Percentiles rank a stretch among this genome's conserved stretches.
These are phyloP conservation scores for Mantamonas sphyraenae DNA, from an alignment of 78 protist genomes.

Conservation along the genomic window DNA sequence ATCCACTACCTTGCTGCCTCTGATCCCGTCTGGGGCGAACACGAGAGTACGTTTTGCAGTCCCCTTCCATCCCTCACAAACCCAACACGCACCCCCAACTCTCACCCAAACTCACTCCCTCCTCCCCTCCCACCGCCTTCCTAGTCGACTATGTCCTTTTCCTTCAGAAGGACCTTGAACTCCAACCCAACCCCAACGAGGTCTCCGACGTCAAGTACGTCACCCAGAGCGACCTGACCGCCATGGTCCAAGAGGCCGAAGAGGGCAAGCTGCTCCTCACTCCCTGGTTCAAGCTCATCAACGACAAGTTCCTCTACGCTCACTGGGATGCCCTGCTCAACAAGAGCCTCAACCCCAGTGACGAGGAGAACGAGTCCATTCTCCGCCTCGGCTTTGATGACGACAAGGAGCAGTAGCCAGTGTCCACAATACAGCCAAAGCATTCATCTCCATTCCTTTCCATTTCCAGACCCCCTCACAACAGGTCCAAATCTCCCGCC, in stretches of 20 bases:
- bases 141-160: constrained; percentile 57
- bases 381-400: neutral
- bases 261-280: constrained; percentile 37
- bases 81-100: too few species aligned
- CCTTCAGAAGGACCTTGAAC: constrained; percentile 5
- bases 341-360: neutral
- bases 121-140: neutral
- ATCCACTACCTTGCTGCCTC: constrained; percentile 50
- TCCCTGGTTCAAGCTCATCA: constrained; percentile 53
- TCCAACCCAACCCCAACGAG: constrained; percentile 38
- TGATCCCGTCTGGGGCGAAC: constrained; percentile 64
- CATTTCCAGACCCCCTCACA: too few species aligned
- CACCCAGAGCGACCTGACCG: constrained; percentile 25
- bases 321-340: constrained; percentile 51
- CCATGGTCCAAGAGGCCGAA: constrained; percentile 17
- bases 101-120: neutral
- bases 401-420: too few species aligned
- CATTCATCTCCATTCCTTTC: neutral
- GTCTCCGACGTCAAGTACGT: constrained; percentile 29
- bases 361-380: neutral
- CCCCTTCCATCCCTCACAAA: neutral
- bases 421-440: too few species aligned
- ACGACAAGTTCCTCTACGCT: constrained; percentile 32
- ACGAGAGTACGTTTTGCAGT: constrained; percentile 48
- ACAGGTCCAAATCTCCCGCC: too few species aligned